Evolutionary conservation across 345 rosid species (phyloP).

Genomic region (Eucalyptus tenuipes): DNA sequence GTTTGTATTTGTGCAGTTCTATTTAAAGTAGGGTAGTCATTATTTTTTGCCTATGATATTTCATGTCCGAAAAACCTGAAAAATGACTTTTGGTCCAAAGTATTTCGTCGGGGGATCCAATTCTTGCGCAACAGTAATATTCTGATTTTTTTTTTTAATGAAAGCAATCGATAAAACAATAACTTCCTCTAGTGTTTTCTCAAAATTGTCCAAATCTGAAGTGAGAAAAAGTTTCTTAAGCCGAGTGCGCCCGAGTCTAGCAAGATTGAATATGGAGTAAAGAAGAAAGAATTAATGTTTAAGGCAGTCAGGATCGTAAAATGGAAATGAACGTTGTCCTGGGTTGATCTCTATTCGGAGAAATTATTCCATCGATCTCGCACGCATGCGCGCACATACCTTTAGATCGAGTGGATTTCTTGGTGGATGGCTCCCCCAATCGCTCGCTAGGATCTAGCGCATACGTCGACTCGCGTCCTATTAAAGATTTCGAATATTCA

Average conservation of each 20-base stretch:
- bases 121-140: neutral
- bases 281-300: neutral
- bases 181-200: neutral
- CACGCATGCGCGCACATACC: neutral
- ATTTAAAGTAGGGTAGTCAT: neutral
- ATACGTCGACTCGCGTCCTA: neutral
- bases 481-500: neutral
- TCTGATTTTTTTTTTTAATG: neutral
- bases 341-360: neutral
- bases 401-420: neutral
- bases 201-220: neutral
- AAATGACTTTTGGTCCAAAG: neutral
- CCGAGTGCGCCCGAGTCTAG: neutral
- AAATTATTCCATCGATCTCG: neutral
- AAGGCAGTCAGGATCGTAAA: neutral
- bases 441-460: neutral
- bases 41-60: too few species aligned
- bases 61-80: neutral
- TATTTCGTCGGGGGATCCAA: neutral
- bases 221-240: neutral
- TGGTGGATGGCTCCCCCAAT: neutral
- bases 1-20: too few species aligned
- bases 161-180: neutral
- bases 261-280: neutral
- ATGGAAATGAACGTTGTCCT: neutral